A percentile compares a stretch with the other conserved stretches of the same genome.
phyloP scores from a whole-genome alignment of 2,329 filamentous ascomycete species.

The Hypoxylon sp. region DNA sequence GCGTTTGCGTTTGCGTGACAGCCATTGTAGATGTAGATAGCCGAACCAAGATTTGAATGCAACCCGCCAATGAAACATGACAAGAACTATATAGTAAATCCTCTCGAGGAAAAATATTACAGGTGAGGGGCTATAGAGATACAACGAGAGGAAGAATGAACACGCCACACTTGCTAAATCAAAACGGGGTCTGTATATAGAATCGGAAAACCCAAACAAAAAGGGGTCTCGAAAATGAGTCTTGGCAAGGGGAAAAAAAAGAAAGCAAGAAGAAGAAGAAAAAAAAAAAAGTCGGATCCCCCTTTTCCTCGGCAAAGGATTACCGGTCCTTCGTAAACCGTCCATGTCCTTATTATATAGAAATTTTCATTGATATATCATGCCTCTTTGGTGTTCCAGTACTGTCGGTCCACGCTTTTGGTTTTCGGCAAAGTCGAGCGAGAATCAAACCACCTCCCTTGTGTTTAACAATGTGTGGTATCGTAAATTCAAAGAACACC shows the following conservation, averaged over 20 bases:
- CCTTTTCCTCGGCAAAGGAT: neutral
- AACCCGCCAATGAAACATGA: slow-evolving; percentile 36
- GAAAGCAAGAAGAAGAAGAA: too few relatives aligned
- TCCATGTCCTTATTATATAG: slow-evolving; percentile 1
- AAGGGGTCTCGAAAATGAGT: neutral
- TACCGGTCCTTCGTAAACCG: slow-evolving; percentile 1
- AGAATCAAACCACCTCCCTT: slow-evolving; percentile 22
- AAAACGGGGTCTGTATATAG: neutral
- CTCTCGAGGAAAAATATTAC: slow-evolving; percentile 23
- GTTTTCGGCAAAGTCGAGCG: neutral
- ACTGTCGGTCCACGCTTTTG: slow-evolving; percentile 14
- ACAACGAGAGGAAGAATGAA: slow-evolving; percentile 4
- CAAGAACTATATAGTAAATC: slow-evolving; percentile 22
- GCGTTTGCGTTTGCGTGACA: slow-evolving; percentile 17
- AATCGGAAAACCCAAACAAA: neutral
- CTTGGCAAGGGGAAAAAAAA: neutral
- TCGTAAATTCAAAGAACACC: slow-evolving; percentile 37
- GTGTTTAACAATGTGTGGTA: slow-evolving; percentile 36
- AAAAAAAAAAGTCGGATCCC: neutral
- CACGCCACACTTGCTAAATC: slow-evolving; percentile 4
- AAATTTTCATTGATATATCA: slow-evolving; percentile 1
- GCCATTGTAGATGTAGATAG: slow-evolving; percentile 39
- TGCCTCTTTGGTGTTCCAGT: slow-evolving; percentile 13
- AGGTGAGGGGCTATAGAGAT: slow-evolving; percentile 5
- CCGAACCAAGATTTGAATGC: slow-evolving; percentile 43